These are phyloP conservation scores for Citrus sinensis DNA, from an alignment of 345 rosid genomes.

Conservation along the genomic window DVS_A1.0 CM039162.1:31843501-31844000, in stretches of 20 bases:
- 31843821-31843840: constrained; percentile 89
- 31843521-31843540: neutral
- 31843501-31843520: neutral
- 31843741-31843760: neutral
- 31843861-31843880: constrained; percentile 86
- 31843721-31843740: neutral
- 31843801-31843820: constrained; percentile 80
- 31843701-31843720: neutral
- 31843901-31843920: constrained; percentile 16
- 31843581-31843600: constrained; percentile 99
- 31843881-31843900: constrained; percentile 70
- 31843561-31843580: constrained; percentile 90
- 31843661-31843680: constrained; percentile 40
- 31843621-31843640: constrained; percentile 89
- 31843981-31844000: constrained; percentile 84
- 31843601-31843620: constrained; percentile 97
- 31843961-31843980: constrained; percentile 1
- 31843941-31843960: neutral
- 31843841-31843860: constrained; percentile 98
- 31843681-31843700: neutral
- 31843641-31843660: constrained; percentile 86
- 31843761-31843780: neutral
- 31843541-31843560: constrained; percentile 48
- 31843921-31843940: neutral
- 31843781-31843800: constrained; percentile 42